A percentile compares a stretch with the other conserved stretches of the same genome.
Evolutionary conservation across 306 rosid species (phyloP).

Genomic region (Chamaecrista fasciculata): DNA sequence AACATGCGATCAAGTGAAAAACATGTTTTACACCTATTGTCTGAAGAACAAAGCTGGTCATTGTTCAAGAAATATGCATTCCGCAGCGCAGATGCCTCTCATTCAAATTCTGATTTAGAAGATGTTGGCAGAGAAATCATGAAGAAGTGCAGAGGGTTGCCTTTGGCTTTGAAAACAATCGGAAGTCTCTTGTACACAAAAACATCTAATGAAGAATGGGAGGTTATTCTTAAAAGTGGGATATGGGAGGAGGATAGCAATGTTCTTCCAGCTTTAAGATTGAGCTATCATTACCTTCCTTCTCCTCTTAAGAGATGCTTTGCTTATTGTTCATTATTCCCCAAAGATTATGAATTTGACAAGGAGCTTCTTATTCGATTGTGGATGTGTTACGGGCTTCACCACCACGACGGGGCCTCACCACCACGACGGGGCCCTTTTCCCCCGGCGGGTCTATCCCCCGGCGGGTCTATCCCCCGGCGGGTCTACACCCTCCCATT

Average conservation of each 20-base stretch:
- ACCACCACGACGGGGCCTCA: too few species aligned
- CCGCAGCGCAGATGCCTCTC: neutral
- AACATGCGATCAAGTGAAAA: slow-evolving; percentile 36
- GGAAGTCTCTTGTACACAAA: slow-evolving; percentile 42
- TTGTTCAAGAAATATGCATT: slow-evolving; percentile 44
- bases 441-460: too few species aligned
- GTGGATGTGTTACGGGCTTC: too few species aligned
- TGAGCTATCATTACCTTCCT: slow-evolving; percentile 25
- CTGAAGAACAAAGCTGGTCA: slow-evolving; percentile 41
- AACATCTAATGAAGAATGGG: slow-evolving; percentile 39
- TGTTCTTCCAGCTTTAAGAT: slow-evolving; percentile 38
- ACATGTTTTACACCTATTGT: slow-evolving; percentile 27
- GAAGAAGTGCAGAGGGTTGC: slow-evolving; percentile 46
- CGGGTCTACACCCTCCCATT: too few species aligned
- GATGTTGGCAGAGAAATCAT: slow-evolving; percentile 39
- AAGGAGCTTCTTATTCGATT: slow-evolving; percentile 27
- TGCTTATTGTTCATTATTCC: slow-evolving; percentile 27
- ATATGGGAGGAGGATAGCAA: slow-evolving; percentile 48
- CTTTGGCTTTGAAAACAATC: slow-evolving; percentile 43
- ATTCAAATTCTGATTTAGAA: neutral
- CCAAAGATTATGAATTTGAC: slow-evolving; percentile 26
- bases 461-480: too few species aligned
- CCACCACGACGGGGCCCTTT: too few species aligned
- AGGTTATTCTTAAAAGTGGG: slow-evolving; percentile 30
- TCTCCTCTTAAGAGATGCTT: slow-evolving; percentile 33